Percentiles rank a stretch among this genome's conserved stretches.
Evolutionary conservation across 768 basidiomycete species (phyloP).

Genomic region (Panellus pusillus): DNA sequence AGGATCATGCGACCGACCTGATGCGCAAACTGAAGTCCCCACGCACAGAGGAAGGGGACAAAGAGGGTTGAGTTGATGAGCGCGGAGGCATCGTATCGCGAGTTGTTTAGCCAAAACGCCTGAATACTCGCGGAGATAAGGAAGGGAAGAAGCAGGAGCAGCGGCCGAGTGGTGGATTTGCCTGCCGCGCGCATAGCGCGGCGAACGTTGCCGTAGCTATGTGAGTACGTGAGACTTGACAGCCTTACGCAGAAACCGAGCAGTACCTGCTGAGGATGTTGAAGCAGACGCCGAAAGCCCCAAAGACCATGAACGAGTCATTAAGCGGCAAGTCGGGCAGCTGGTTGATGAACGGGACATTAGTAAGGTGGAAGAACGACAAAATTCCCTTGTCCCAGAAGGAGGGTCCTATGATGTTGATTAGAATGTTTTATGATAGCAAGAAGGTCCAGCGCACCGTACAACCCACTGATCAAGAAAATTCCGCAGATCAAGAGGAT

Average conservation of each 20-base stretch:
- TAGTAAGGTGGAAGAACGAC: constrained; percentile 55
- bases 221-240: not conserved
- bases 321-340: constrained; percentile 78
- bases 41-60: constrained; percentile 85
- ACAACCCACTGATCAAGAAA: constrained; percentile 76
- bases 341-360: constrained; percentile 45
- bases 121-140: constrained; percentile 68
- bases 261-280: constrained; percentile 74
- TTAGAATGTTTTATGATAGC: not conserved
- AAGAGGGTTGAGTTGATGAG: constrained; percentile 78
- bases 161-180: constrained; percentile 49
- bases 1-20: constrained; percentile 92
- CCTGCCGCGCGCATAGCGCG: constrained; percentile 46
- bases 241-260: not conserved
- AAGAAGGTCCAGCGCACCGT: constrained; percentile 44
- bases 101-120: constrained; percentile 78
- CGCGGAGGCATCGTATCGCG: constrained; percentile 56
- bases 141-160: constrained; percentile 82
- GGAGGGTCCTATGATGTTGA: constrained; percentile 51
- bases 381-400: constrained; percentile 80
- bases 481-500: constrained; percentile 82
- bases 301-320: constrained; percentile 86
- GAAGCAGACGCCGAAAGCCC: constrained; percentile 63
- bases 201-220: constrained; percentile 81
- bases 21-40: constrained; percentile 91